Base-by-base conservation (phyloP, 2,329 filamentous ascomycete genomes). In the Xylariaceae sp. region DNA sequence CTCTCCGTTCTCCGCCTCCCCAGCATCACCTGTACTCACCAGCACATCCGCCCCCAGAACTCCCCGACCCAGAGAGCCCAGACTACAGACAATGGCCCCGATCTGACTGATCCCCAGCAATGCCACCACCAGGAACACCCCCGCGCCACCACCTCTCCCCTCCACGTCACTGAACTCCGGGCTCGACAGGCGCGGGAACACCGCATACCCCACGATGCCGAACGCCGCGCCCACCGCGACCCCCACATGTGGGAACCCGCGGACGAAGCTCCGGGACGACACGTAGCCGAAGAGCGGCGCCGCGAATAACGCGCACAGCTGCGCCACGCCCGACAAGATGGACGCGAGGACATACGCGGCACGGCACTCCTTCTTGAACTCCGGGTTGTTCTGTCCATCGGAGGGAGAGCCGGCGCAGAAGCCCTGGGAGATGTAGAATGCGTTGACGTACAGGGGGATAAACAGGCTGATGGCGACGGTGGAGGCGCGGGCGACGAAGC, bases 381-480 rank as follows among this genome's bases (percentile, higher is more conserved):
- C 87, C 1, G 79, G 78, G 0, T 76, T 79, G 1, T 80, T 71
- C n/a, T n/a, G n/a, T n/a, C n/a, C 6, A 53, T 83, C 79, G 49
- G 79, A 71, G 1, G 81, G 80, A 0, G 74, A 77, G 13, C 78
- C 79, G 31, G 80, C 75, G 67, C 93, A 97, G 51, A 87, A 84
- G 2, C 89, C 90, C 39, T 85, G 84, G 37, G 73, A 71, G 49
- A 91, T 86, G 64, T 91, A 97, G 64, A 88, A 95, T 18, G 88
- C 83, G 61, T 97, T 97, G 54, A 96, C 81, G 59, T 87, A 94
- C 2, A 98, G 76, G 1, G 93, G 93, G 40, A 98, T 86, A 66
- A 97, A 98, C 4, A 97, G 78, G 1, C 89, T 94, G 50, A 98
- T 95, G 39, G 87, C 91, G 4, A 98, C 93, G 0, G 89, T 95